phyloP scores from a whole-genome alignment of 306 rosid species.

The Malus asiatica region DNA sequence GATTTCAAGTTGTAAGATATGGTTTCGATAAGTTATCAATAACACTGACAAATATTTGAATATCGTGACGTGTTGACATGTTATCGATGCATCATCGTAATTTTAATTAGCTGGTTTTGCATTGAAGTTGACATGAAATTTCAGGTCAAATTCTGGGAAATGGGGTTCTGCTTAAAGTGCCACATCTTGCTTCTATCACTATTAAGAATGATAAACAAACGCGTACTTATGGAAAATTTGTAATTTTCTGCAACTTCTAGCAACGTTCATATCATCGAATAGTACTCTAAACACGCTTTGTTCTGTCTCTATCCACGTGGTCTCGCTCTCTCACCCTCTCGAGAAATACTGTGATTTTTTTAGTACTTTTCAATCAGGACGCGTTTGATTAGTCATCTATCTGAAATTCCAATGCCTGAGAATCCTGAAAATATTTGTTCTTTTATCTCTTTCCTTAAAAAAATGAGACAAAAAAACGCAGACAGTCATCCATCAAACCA shows the following conservation, averaged over 20 bases:
- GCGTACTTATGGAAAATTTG: not conserved
- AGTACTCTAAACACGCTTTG: slow-evolving; percentile 1
- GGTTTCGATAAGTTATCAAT: not conserved
- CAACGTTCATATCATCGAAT: not conserved
- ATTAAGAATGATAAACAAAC: not conserved
- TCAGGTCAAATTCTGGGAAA: slow-evolving; percentile 16
- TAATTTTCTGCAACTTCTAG: not conserved
- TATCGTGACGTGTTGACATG: too few species aligned
- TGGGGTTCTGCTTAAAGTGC: not conserved
- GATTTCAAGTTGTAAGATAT: not conserved
- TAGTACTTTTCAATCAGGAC: slow-evolving; percentile 23
- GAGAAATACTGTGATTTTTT: not conserved
- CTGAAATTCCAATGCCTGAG: slow-evolving; percentile 9
- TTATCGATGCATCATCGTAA: too few species aligned
- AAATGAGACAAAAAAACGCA: not conserved
- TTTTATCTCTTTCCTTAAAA: too few species aligned
- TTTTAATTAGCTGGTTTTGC: not conserved
- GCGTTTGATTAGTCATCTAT: slow-evolving; percentile 4
- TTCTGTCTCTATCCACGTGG: not conserved
- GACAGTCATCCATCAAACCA: not conserved
- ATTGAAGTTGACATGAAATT: slow-evolving; percentile 13
- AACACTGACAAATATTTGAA: too few species aligned
- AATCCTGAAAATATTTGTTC: not conserved
- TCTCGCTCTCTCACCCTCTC: not conserved
- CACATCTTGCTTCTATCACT: not conserved